phyloP scores from a whole-genome alignment of 352 stramenopile species.

The Phytophthora pluvialis region DNA sequence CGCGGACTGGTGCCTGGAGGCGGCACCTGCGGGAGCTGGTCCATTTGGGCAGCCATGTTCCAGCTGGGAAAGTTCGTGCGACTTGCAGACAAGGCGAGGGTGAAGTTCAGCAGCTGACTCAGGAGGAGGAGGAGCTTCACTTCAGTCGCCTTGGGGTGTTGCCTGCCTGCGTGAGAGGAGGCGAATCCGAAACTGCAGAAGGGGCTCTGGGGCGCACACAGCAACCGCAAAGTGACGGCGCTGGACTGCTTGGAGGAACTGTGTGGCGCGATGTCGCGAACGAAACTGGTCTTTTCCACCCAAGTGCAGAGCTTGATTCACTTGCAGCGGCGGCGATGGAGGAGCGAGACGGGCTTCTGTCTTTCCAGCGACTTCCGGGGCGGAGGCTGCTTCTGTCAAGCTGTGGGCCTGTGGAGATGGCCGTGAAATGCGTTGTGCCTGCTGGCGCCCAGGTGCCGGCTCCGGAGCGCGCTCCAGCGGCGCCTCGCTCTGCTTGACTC shows the following conservation, averaged over 20 bases:
- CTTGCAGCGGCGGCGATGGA: not conserved
- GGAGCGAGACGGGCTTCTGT: constrained; percentile 9
- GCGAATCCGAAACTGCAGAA: constrained; percentile 38
- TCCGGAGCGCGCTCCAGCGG: constrained; percentile 2
- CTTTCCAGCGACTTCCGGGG: constrained; percentile 31
- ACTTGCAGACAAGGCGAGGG: constrained; percentile 22
- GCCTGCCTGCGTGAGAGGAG: constrained; percentile 8
- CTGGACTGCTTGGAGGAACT: constrained; percentile 14
- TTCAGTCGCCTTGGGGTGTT: too few relatives aligned
- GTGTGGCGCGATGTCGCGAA: constrained; percentile 27
- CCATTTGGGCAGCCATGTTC: constrained; percentile 49
- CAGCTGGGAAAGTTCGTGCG: not conserved
- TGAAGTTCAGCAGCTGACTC: constrained; percentile 7
- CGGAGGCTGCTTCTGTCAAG: constrained; percentile 8
- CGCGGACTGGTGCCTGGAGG: constrained; percentile 44
- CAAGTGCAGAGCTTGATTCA: constrained; percentile 16
- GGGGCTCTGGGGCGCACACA: constrained; percentile 7
- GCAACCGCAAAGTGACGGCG: constrained; percentile 1
- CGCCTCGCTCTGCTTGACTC: constrained; percentile 13
- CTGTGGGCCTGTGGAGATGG: constrained; percentile 12
- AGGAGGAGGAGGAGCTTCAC: not conserved
- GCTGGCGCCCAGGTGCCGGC: not conserved
- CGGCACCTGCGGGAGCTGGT: constrained; percentile 45
- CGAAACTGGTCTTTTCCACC: constrained; percentile 26
- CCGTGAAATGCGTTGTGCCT: constrained; percentile 26